Evolutionary conservation across 345 rosid species (phyloP), one percentile per base, ranked within the genome.

Genomic region (Eucalyptus polyanthemos): DNA sequence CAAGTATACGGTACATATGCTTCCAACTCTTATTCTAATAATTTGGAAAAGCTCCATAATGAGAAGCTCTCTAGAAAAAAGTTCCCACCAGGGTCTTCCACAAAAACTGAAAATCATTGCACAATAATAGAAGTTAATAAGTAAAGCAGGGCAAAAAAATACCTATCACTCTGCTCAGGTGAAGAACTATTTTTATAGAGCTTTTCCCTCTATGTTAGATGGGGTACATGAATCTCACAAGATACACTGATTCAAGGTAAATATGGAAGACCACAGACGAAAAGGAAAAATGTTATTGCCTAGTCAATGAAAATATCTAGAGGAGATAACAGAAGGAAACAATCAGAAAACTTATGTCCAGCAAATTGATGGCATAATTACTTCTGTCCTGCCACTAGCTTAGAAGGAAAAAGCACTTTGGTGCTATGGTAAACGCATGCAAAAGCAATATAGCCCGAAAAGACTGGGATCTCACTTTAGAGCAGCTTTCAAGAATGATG

Each of bases 401-500:
- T 76, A 76, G 25, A 76, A 76, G 47, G 83, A 76, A 76, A 76
- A 76, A 19, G 47, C 83, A 37, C 27, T 76, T 37, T 37, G 6
- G 27, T 37, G 83, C 45, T 37, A 76, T 76, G 12, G 83, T 65
- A 65, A 65, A 65, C 5, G 40, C 42, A 37, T 37, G 27, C 83
- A 76, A 76, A 56, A 49, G 62, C 49, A 88, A 89, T n/a, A 87
- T 9, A 69, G 67, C 50, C 62, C 1, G 10, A 56, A 89, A 91
- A 22, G 54, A 50, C 69, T 5, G 42, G 45, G 42, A 67, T 89
- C 96, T 94, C 91, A 98, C 99, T 89, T 98, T 65, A 96, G 92
- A 90, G 99, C 98, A 92, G 97, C 96, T 95, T 91, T 96, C 93
- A 98, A 91, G 94, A 95, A 97, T 9, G 99, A 94, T 86, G 95